Conservation (phyloP, 805 yeast species). For the Tetrapisispora fleetii region DNA sequence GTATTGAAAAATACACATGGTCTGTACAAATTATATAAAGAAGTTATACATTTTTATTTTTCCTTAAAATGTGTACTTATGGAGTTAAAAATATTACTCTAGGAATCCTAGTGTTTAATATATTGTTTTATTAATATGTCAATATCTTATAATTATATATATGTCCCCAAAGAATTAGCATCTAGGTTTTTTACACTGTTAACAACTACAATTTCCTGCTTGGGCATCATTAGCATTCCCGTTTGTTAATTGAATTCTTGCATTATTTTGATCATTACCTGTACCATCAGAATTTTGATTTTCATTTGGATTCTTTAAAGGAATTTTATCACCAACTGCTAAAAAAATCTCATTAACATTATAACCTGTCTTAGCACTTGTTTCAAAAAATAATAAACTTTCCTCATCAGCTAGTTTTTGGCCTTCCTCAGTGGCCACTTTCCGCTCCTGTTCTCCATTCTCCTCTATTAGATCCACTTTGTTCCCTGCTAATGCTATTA, state of each 20-base stretch:
- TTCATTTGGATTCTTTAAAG: neutral
- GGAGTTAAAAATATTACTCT: neutral
- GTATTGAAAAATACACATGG: neutral
- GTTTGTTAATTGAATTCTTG: constrained; percentile 2
- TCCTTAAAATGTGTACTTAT: neutral
- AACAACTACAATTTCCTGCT: constrained; percentile 5
- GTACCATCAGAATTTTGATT: neutral
- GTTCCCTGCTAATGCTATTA: constrained; percentile 90
- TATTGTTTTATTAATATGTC: neutral
- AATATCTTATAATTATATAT: neutral
- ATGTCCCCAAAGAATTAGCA: neutral
- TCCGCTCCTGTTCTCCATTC: constrained; percentile 34
- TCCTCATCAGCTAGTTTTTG: constrained; percentile 46
- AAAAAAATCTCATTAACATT: constrained; percentile 40
- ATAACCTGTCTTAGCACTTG: constrained; percentile 49
- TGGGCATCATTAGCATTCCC: neutral
- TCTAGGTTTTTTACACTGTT: neutral
- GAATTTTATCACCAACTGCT: constrained; percentile 36
- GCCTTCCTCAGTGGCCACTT: constrained; percentile 37
- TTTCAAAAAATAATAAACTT: constrained; percentile 41
- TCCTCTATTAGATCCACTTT: constrained; percentile 69
- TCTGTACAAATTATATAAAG: neutral
- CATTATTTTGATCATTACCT: neutral
- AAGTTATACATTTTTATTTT: neutral
- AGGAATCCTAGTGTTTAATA: too few species aligned